Base-by-base conservation (phyloP, 192 early-diverging fungal species). In the Backusella macrospora region DNA sequence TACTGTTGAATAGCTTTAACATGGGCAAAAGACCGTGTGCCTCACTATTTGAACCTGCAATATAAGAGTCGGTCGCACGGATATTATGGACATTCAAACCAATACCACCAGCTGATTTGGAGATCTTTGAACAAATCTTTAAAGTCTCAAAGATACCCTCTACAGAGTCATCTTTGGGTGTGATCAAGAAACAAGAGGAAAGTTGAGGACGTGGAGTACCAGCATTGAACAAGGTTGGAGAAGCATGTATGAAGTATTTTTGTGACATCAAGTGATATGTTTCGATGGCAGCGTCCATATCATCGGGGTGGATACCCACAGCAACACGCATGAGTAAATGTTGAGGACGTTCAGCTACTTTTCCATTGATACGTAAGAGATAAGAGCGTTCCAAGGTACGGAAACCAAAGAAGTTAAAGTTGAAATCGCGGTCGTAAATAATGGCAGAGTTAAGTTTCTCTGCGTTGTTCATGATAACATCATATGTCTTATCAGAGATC, bases 361-460 rank as follows among this genome's bases (percentile, higher is more conserved):
- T 89, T 38, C 92, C 90, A 76, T 94, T 90, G 82, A 98, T 92
- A 68, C 89, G 86, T 65, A 99, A 83, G 18, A 99, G 88, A 79
- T 99, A 99, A 45, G 92, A 94, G 42, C 98, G 90, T 85, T 99
- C 98, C 12, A 99, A 89, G 15, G 96, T 99, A 86, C 98, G 98
- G 92, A 98, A 98, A 7, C 98, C 98, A 91, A 99, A 99, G 86
- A 90, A 99, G 86, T 97, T 96, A 87, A 98, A 99, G 75, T 90
- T 93, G 79, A 95, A 98, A 80, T 99, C 98, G 75, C 96, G 92
- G 78, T 98, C 93, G 80, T 98, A 99, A 77, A 96, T 96, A 65
- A 99, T 91, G 62, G 96, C 93, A 29, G 95, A 92, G 86, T 99
- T 92, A 74, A 99, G 87, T 52, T 81, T 80, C 39, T 96, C 96